Evolutionary conservation across 2,329 filamentous ascomycete species (phyloP).

Genomic region (Fusarium subglutinans): DNA sequence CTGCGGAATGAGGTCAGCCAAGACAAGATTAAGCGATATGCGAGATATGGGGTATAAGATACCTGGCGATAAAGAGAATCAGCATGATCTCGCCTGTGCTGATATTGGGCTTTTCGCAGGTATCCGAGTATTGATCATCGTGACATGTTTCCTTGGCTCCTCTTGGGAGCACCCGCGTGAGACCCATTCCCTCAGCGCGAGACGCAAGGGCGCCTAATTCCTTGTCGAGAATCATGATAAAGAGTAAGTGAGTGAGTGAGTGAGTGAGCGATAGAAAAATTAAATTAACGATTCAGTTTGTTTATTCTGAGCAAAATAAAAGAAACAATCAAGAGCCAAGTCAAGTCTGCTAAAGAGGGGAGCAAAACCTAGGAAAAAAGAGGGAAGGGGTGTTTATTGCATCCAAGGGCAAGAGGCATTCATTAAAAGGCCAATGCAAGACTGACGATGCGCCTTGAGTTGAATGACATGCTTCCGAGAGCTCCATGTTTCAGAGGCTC

Average conservation of each 20-base stretch:
- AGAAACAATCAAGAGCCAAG: background rate
- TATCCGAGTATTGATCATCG: conserved; percentile 18
- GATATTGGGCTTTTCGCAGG: conserved; percentile 36
- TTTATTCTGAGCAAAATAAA: background rate
- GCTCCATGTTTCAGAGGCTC: conserved; percentile 39
- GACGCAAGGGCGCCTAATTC: conserved; percentile 10
- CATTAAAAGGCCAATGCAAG: conserved; percentile 13
- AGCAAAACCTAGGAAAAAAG: conserved; percentile 1
- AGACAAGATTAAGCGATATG: background rate
- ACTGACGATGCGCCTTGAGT: background rate
- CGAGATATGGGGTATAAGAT: background rate
- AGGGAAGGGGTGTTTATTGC: background rate
- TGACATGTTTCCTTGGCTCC: conserved; percentile 32
- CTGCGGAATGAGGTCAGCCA: conserved; percentile 9
- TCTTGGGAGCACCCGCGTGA: conserved; percentile 33
- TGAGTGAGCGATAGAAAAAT: conserved; percentile 2
- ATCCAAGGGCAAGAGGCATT: conserved; percentile 13
- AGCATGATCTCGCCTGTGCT: conserved; percentile 26
- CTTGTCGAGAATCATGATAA: conserved; percentile 27
- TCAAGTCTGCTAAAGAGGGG: background rate
- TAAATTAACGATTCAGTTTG: conserved; percentile 8
- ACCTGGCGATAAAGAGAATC: conserved; percentile 28
- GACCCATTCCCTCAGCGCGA: conserved; percentile 8
- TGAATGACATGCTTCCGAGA: conserved; percentile 5
- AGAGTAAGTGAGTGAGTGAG: background rate